Conservation (phyloP, 1,284 basidiomycete genomes). For the Boletus sp. region DNA sequence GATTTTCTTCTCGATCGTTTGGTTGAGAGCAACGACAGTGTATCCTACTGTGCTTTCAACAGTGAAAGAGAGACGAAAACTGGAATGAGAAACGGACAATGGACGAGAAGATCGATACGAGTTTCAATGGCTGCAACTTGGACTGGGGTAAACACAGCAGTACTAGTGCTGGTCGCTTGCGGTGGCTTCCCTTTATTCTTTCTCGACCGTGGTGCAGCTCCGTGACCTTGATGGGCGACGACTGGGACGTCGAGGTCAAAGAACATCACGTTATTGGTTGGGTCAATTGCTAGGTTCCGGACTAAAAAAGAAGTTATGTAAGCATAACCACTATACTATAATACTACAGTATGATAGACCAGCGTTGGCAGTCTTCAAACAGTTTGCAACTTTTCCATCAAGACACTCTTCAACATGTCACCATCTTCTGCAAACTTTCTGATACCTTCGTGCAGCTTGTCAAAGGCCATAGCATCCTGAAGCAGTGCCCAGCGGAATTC, state of each 20-base stretch:
- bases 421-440: constrained; percentile 96
- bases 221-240: constrained; percentile 28
- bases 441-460: constrained; percentile 97
- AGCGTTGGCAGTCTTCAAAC: constrained; percentile 17
- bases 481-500: constrained; percentile 93
- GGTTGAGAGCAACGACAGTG: constrained; percentile 71
- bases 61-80: constrained; percentile 18
- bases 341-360: too few relatives aligned
- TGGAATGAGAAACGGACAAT: constrained; percentile 45
- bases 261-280: constrained; percentile 58
- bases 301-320: too few relatives aligned
- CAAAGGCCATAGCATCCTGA: constrained; percentile 91
- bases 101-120: constrained; percentile 56
- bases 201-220: constrained; percentile 40
- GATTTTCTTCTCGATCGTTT: constrained; percentile 67
- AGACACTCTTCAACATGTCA: constrained; percentile 83
- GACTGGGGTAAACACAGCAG: constrained; percentile 41
- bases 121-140: constrained; percentile 51
- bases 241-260: constrained; percentile 64
- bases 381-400: constrained; percentile 74
- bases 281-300: too few relatives aligned
- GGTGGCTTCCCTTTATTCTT: constrained; percentile 55
- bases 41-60: constrained; percentile 68
- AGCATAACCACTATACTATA: too few relatives aligned
- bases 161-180: constrained; percentile 19